Conservation (phyloP, 1,284 basidiomycete genomes). For the Stereum hirsutum region DNA sequence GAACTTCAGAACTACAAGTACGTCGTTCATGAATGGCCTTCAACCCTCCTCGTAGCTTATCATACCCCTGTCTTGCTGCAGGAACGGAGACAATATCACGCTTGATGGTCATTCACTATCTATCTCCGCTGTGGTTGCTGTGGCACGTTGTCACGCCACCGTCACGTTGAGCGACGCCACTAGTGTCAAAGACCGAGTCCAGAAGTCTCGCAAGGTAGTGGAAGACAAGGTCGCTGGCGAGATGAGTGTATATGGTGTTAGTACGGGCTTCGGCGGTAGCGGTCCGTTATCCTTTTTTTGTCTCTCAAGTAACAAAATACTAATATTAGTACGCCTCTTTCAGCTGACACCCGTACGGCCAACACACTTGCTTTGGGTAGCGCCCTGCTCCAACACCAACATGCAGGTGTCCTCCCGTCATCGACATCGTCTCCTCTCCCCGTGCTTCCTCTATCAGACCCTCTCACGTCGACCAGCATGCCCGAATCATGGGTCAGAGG, state of each 20-base stretch:
- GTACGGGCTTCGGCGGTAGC: constrained; percentile 76
- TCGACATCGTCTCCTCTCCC: constrained; percentile 30
- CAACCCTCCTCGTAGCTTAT: background rate
- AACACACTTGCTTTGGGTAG: constrained; percentile 62
- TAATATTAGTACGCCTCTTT: no score
- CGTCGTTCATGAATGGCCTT: constrained; percentile 11
- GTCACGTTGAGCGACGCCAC: constrained; percentile 45
- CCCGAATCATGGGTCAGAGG: constrained; percentile 89
- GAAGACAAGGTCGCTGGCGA: constrained; percentile 57
- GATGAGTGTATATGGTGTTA: constrained; percentile 73
- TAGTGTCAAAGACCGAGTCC: constrained; percentile 37
- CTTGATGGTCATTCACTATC: constrained; percentile 67
- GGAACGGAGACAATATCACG: constrained; percentile 48
- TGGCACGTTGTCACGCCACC: constrained; percentile 50
- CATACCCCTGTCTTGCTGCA: constrained; percentile 16
- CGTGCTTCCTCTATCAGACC: constrained; percentile 55
- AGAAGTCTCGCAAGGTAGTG: constrained; percentile 53
- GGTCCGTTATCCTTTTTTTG: constrained; percentile 30
- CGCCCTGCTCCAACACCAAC: constrained; percentile 75
- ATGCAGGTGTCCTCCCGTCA: constrained; percentile 58
- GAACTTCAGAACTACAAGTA: constrained; percentile 49
- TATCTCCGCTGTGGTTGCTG: constrained; percentile 65
- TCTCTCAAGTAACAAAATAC: background rate
- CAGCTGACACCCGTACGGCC: constrained; percentile 64
- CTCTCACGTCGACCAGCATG: constrained; percentile 65